phyloP scores from a whole-genome alignment of 345 rosid species.

The Citrus medica region DNA sequence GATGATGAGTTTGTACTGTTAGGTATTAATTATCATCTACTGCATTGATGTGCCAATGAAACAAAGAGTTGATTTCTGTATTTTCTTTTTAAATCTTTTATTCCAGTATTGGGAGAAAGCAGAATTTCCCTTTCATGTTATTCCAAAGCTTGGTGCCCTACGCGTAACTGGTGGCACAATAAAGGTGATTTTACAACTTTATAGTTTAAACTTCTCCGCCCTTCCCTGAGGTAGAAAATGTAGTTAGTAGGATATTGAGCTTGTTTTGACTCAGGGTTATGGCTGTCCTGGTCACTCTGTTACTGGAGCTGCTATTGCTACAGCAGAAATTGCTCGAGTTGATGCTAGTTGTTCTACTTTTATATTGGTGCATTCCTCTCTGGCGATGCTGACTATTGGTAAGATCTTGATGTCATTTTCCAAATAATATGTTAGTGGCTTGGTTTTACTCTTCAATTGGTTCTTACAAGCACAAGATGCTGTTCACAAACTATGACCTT shows the following conservation, averaged over 20 bases:
- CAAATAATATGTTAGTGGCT: background rate
- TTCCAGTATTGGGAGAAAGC: constrained; percentile 97
- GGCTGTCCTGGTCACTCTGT: constrained; percentile 91
- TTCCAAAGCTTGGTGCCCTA: constrained; percentile 73
- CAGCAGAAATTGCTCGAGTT: constrained; percentile 87
- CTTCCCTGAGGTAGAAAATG: background rate
- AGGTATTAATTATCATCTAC: background rate
- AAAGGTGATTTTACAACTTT: constrained; percentile 47
- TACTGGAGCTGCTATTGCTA: constrained; percentile 62
- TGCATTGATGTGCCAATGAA: background rate
- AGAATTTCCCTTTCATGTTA: constrained; percentile 79
- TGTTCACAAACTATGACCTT: constrained; percentile 5
- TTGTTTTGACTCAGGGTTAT: constrained; percentile 60
- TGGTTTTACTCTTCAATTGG: background rate
- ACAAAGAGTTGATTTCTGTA: background rate
- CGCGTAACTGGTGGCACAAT: constrained; percentile 79
- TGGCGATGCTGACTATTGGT: constrained; percentile 98
- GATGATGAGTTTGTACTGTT: background rate
- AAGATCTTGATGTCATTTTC: constrained; percentile 21
- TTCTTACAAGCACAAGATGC: background rate
- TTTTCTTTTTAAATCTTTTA: background rate
- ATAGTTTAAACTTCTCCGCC: constrained; percentile 1
- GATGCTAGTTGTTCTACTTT: constrained; percentile 95
- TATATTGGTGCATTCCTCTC: constrained; percentile 79
- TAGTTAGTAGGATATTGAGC: constrained; percentile 15